Percentiles rank a stretch among this genome's conserved stretches.
phyloP scores from a whole-genome alignment of 1,284 basidiomycete genomes.

The Takashimella tepidaria region DNA sequence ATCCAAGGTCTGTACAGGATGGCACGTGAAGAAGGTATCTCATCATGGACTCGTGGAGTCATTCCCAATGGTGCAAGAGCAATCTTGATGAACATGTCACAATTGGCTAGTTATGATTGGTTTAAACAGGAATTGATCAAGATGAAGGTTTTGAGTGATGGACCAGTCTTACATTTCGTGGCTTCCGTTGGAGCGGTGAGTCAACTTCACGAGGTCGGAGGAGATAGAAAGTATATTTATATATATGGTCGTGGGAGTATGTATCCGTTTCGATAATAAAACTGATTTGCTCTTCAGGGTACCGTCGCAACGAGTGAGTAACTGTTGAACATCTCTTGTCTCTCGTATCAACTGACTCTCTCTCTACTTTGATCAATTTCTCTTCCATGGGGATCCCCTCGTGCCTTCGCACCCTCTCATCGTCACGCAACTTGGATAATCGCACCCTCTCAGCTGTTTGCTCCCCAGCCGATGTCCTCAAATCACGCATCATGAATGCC shows the following conservation, averaged over 20 bases:
- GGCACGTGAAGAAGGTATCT: constrained; percentile 73
- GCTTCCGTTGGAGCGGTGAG: constrained; percentile 77
- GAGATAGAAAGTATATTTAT: neutral
- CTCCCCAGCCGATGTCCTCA: constrained; percentile 85
- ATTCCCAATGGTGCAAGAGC: constrained; percentile 81
- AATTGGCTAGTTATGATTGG: constrained; percentile 85
- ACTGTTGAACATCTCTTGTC: no score
- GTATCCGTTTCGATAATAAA: neutral
- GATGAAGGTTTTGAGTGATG: constrained; percentile 66
- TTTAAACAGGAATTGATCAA: constrained; percentile 76
- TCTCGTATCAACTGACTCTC: no score
- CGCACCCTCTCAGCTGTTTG: constrained; percentile 61
- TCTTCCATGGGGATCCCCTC: no score
- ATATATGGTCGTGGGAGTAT: no score
- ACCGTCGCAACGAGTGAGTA: constrained; percentile 70
- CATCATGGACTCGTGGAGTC: constrained; percentile 70
- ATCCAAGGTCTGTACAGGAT: constrained; percentile 81
- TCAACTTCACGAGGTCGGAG: constrained; percentile 18
- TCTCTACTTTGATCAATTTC: no score
- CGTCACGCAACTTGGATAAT: no score
- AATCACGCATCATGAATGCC: constrained; percentile 81
- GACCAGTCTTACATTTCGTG: constrained; percentile 73
- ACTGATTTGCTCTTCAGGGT: constrained; percentile 52
- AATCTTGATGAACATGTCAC: constrained; percentile 84
- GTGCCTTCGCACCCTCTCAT: no score